Evolutionary conservation across 1,284 basidiomycete genomes (phyloP).

Genomic region (Ceratobasidium sp.): DNA sequence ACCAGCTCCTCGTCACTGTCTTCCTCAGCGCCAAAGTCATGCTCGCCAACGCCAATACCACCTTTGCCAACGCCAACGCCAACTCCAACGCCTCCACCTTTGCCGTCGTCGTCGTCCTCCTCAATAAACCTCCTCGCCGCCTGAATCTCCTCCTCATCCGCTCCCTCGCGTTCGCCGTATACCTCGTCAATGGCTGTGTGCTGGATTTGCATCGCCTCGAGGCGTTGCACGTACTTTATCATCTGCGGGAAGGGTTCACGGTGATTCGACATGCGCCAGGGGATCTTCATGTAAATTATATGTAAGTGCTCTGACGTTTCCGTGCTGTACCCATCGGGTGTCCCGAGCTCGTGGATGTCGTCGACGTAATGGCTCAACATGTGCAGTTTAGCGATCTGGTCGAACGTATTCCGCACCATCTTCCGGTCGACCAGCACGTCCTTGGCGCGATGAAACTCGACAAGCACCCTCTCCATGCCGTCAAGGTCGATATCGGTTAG

Average conservation of each 20-base stretch:
- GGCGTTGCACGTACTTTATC: not conserved
- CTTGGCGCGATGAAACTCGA: no score
- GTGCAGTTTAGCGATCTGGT: conserved; percentile 9
- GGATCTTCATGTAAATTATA: not conserved
- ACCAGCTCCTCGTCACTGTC: no score
- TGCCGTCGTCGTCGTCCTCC: no score
- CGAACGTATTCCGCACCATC: not conserved
- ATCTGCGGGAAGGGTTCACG: conserved; percentile 24
- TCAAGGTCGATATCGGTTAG: no score
- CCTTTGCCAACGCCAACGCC: no score
- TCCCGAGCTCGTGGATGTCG: conserved; percentile 14
- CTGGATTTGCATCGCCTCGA: conserved; percentile 17
- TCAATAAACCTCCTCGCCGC: not conserved
- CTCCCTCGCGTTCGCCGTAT: conserved; percentile 4
- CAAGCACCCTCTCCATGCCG: no score
- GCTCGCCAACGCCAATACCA: no score
- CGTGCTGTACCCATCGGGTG: conserved; percentile 27
- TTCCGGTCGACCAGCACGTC: no score
- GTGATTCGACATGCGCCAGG: no score
- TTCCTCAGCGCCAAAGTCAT: no score
- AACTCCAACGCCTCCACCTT: no score
- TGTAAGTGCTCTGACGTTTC: conserved; percentile 29
- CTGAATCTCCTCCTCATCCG: not conserved
- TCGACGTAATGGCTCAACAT: conserved; percentile 12
- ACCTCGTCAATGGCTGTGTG: not conserved